Conservation (phyloP, 2,329 filamentous ascomycete genomes). For the Alternaria brassicae region DNA sequence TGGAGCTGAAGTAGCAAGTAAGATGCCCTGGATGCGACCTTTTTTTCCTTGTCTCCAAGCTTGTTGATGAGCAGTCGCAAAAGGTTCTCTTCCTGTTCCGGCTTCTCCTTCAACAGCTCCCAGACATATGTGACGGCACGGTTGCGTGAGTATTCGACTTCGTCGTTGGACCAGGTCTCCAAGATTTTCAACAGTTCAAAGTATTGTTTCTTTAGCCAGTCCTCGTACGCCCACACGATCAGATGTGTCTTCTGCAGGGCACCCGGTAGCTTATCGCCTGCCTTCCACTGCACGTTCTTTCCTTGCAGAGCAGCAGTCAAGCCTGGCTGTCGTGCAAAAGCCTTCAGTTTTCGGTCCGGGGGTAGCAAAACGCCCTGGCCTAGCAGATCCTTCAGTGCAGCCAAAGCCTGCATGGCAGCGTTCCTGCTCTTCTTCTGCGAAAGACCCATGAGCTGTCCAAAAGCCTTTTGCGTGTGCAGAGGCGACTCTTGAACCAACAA, state of each 20-base stretch:
- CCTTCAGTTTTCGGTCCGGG: constrained; percentile 77
- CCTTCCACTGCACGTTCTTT: constrained; percentile 68
- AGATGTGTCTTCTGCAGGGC: constrained; percentile 78
- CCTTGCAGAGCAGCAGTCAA: constrained; percentile 75
- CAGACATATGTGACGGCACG: constrained; percentile 90
- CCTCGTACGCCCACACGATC: constrained; percentile 89
- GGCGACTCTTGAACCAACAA: constrained; percentile 95
- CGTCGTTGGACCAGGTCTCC: constrained; percentile 92
- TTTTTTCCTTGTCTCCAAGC: constrained; percentile 91
- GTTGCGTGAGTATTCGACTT: constrained; percentile 90
- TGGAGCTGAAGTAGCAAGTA: constrained; percentile 93
- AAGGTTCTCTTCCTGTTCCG: constrained; percentile 95
- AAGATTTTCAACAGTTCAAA: constrained; percentile 92
- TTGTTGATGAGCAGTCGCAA: constrained; percentile 94
- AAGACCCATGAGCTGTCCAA: constrained; percentile 81
- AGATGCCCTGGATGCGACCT: constrained; percentile 91
- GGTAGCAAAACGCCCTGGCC: constrained; percentile 88
- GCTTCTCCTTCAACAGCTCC: constrained; percentile 90
- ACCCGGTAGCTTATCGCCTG: constrained; percentile 74
- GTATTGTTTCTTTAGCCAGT: constrained; percentile 93
- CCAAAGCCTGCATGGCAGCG: constrained; percentile 90
- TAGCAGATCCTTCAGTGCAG: constrained; percentile 91
- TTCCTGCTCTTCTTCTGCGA: constrained; percentile 94
- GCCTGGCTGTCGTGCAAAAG: constrained; percentile 80
- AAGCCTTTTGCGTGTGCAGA: constrained; percentile 86